Conservation (phyloP, 352 stramenopile species). For the Phytophthora pisi region DNA sequence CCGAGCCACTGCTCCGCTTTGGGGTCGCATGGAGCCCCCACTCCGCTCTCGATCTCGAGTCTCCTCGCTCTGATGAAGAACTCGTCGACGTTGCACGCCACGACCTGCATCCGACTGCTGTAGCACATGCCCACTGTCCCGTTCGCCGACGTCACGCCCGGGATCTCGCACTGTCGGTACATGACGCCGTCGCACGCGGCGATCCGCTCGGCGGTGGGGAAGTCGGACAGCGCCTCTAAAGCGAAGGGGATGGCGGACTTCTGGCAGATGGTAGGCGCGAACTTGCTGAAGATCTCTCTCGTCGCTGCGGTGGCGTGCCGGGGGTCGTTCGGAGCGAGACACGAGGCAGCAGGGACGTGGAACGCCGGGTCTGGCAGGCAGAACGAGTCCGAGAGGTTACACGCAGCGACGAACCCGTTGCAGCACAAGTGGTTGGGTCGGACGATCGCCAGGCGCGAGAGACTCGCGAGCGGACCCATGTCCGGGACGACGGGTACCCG, state of each 20-base stretch:
- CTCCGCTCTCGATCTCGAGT: conserved; percentile 15
- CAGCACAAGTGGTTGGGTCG: conserved; percentile 31
- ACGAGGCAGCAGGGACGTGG: conserved; percentile 16
- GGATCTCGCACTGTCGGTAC: conserved; percentile 29
- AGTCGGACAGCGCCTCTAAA: conserved; percentile 13
- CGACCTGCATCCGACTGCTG: conserved; percentile 33
- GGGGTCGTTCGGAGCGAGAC: conserved; percentile 8
- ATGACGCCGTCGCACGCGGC: conserved; percentile 15
- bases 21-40: conserved; percentile 11
- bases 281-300: conserved; percentile 3
- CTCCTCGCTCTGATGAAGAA: conserved; percentile 17
- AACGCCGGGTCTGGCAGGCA: conserved; percentile 10
- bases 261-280: conserved; percentile 8
- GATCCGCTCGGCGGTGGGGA: conserved; percentile 3
- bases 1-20: conserved; percentile 28
- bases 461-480: conserved; percentile 15
- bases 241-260: conserved; percentile 12
- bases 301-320: conserved; percentile 12
- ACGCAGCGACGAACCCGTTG: conserved; percentile 25
- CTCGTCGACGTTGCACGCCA: conserved; percentile 26
- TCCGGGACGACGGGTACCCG: conserved; percentile 14
- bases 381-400: conserved; percentile 18
- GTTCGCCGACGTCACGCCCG: conserved; percentile 15
- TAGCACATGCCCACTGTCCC: conserved; percentile 28
- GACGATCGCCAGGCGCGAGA: conserved; percentile 21